phyloP scores from a whole-genome alignment of 169 alveolate genomes.

The Cryptosporidium felis region DNA sequence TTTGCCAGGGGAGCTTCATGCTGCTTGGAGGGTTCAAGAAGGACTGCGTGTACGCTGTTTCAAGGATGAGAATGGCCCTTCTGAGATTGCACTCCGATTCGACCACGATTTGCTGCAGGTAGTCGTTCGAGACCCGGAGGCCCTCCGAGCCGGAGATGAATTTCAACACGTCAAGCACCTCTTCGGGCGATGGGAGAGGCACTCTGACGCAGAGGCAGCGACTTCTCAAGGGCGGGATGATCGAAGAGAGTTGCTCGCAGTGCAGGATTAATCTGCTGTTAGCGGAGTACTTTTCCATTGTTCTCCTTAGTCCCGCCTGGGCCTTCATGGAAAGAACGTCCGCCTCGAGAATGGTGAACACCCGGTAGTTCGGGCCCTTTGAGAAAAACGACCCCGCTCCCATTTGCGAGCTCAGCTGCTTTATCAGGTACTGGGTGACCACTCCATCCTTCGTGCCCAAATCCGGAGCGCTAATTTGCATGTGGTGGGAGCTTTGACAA shows the following conservation, averaged over 20 bases:
- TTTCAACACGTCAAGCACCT: conserved; percentile 79
- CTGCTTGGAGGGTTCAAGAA: conserved; percentile 71
- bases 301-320: conserved; percentile 95
- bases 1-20: conserved; percentile 80
- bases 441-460: conserved; percentile 92
- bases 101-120: conserved; percentile 80
- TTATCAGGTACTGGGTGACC: conserved; percentile 90
- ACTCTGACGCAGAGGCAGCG: conserved; percentile 94
- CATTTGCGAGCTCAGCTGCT: conserved; percentile 90
- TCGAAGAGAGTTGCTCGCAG: conserved; percentile 84
- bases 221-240: conserved; percentile 92
- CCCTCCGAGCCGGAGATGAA: conserved; percentile 80
- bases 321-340: conserved; percentile 91
- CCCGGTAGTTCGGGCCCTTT: conserved; percentile 88
- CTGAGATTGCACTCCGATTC: conserved; percentile 86
- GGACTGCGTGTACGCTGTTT: conserved; percentile 80
- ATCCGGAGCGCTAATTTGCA: conserved; percentile 92
- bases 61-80: conserved; percentile 86
- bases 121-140: conserved; percentile 78
- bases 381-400: conserved; percentile 84
- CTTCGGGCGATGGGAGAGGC: conserved; percentile 89
- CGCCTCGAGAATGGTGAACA: conserved; percentile 88
- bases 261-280: conserved; percentile 89
- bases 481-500: conserved; percentile 89
- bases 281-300: conserved; percentile 91